Percentiles rank a stretch among this genome's conserved stretches.
These are phyloP conservation scores for Penicillium coffeae DNA, from an alignment of 495 filamentous ascomycete species.

Conservation along the genomic window DNA sequence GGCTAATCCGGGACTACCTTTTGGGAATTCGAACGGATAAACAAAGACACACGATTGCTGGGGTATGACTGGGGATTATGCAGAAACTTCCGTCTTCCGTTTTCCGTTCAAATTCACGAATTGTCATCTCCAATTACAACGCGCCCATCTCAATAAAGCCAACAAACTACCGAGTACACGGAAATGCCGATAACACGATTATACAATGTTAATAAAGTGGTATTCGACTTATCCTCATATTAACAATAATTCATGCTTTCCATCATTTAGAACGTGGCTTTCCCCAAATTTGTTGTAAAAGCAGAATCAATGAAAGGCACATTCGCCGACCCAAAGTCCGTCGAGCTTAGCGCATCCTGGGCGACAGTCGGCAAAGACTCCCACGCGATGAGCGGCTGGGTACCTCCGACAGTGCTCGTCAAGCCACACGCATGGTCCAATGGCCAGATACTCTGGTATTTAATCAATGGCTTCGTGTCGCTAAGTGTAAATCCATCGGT, in stretches of 20 bases:
- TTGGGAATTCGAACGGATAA: neutral
- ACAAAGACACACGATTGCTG: no score
- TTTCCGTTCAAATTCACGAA: no score
- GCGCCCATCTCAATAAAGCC: no score
- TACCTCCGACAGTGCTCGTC: conserved; percentile 42
- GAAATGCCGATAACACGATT: no score
- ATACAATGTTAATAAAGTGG: no score
- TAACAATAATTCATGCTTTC: no score
- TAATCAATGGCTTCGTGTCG: conserved; percentile 40
- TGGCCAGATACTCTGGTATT: conserved; percentile 47
- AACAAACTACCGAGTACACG: no score
- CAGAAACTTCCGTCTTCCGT: no score
- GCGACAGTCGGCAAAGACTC: conserved; percentile 39
- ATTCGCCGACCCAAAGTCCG: conserved; percentile 19
- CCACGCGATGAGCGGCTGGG: conserved; percentile 53
- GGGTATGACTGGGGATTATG: no score
- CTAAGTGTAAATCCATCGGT: conserved; percentile 35
- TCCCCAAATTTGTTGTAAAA: conserved; percentile 12
- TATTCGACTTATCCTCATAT: no score
- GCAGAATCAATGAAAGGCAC: conserved; percentile 21
- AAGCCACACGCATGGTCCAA: conserved; percentile 46
- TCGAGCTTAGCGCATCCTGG: conserved; percentile 18
- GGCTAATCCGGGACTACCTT: conserved; percentile 6
- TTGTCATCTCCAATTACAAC: no score
- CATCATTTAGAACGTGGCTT: conserved; percentile 16